Conservation (phyloP, 2,329 filamentous ascomycete genomes). For the Monilinia vaccinii-corymbosi region DNA sequence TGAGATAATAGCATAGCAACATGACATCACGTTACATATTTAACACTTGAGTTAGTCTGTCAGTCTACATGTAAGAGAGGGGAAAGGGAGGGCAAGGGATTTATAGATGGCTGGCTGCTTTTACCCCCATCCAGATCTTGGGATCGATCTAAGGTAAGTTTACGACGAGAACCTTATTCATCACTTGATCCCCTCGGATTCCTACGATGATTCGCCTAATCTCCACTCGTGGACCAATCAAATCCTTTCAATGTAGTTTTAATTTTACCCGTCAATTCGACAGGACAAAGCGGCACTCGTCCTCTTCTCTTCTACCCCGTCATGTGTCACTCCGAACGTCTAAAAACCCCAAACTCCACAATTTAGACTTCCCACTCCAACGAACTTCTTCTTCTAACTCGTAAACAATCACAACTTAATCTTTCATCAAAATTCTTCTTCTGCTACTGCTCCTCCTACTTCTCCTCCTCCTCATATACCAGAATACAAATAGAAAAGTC, state of each 20-base stretch:
- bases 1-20: too few relatives aligned
- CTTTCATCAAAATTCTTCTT: neutral
- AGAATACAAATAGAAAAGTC: slow-evolving; percentile 23
- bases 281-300: slow-evolving; percentile 4
- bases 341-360: neutral
- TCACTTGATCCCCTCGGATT: too few relatives aligned
- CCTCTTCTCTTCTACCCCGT: neutral
- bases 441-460: neutral
- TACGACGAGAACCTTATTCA: too few relatives aligned
- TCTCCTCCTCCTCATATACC: neutral
- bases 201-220: too few relatives aligned
- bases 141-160: too few relatives aligned
- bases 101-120: too few relatives aligned
- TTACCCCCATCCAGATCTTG: too few relatives aligned
- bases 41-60: too few relatives aligned
- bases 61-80: too few relatives aligned
- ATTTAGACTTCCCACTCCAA: neutral
- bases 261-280: neutral
- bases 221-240: slow-evolving; percentile 1
- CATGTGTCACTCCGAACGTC: neutral
- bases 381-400: neutral
- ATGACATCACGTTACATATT: too few relatives aligned
- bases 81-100: too few relatives aligned
- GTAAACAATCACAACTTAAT: neutral
- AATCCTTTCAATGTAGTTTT: neutral